Base-by-base conservation (phyloP, 129 eudicot genomes). In the Solidago caesia region DNA sequence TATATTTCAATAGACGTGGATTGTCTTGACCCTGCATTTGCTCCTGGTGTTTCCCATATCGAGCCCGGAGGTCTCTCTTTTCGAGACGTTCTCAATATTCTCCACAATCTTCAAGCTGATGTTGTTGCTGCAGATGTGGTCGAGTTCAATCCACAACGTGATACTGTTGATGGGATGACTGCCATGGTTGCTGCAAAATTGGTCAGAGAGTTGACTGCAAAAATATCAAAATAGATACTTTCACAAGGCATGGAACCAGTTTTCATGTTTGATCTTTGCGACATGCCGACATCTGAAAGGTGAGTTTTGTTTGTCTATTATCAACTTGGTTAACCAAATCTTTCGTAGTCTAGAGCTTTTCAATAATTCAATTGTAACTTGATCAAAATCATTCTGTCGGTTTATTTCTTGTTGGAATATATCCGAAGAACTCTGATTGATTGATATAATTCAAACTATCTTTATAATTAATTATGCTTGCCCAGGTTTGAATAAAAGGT, bases 121-220 rank as follows among this genome's bases (percentile, higher is more conserved):
- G 87, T 93, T 70, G 97, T 93, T 72, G 98, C 79, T 76, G 98
- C 92, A 6, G 98, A 93, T 70, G 98, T 93, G 74, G 98, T 93
- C 8, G 98, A 93, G 72, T 93, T 88, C 64, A 93, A 93, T 80
- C 98, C 98, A 16, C 97, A 93, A 69, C 89, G 98, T 25, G 98
- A 93, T 81, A 93, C 97, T 27, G 98, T 90, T 71, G 98, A 93
- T 77, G 97, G 96, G 8, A 93, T 90, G 98, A 90, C 98, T 5
- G 98, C 96, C 44, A 93, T 93, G 98, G 98, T 93, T 79, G 98
- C 98, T 68, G 98, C 96, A 47, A 93, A 93, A 66, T 76, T 93
- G 69, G 98, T 90, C 39, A 80, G 98, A 78, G 98, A 93, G 84
- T 75, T 93, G 61, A 88, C 98, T 56, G 98, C 98, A 25, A 93